Evolutionary conservation across 1,139 yeast genomes (phyloP).

Genomic region (Diutina pseudorugosa): DNA sequence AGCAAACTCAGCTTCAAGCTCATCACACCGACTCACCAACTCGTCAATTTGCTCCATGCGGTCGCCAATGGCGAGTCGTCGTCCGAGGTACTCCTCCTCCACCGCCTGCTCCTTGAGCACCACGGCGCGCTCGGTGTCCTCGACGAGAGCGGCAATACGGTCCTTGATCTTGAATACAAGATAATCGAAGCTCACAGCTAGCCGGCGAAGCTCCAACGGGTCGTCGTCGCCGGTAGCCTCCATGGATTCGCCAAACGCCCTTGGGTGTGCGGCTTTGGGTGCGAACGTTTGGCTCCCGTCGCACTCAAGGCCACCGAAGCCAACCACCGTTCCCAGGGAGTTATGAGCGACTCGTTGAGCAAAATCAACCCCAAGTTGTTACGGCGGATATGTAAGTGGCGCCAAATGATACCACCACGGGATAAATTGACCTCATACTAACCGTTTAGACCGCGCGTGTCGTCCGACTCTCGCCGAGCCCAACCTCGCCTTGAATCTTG

Average conservation of each 20-base stretch:
- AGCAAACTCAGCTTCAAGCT: slow-evolving; percentile 48
- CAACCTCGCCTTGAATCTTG: slow-evolving; percentile 75
- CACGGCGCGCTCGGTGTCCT: slow-evolving; percentile 22
- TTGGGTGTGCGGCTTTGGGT: neutral
- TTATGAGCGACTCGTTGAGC: slow-evolving; percentile 23
- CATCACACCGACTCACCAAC: slow-evolving; percentile 38
- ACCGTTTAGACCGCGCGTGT: slow-evolving; percentile 63
- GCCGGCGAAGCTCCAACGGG: slow-evolving; percentile 47
- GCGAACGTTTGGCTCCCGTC: neutral
- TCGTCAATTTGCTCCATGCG: slow-evolving; percentile 32
- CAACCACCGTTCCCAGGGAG: neutral
- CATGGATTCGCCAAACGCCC: neutral
- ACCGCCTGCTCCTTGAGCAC: slow-evolving; percentile 16
- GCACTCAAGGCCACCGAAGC: neutral
- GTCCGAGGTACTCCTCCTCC: slow-evolving; percentile 21
- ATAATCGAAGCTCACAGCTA: slow-evolving; percentile 53
- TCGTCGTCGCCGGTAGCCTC: slow-evolving; percentile 23
- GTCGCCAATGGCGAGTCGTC: slow-evolving; percentile 24
- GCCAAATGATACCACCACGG: slow-evolving; percentile 4
- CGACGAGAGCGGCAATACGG: slow-evolving; percentile 29
- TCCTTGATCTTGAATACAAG: slow-evolving; percentile 49
- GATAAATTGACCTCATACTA: slow-evolving; percentile 6
- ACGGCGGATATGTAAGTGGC: slow-evolving; percentile 48
- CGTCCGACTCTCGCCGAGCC: slow-evolving; percentile 79
- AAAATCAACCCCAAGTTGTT: slow-evolving; percentile 46